Evolutionary conservation across 177 flowering plant species (phyloP).

Genomic region (Tripterygium wilfordii): DNA sequence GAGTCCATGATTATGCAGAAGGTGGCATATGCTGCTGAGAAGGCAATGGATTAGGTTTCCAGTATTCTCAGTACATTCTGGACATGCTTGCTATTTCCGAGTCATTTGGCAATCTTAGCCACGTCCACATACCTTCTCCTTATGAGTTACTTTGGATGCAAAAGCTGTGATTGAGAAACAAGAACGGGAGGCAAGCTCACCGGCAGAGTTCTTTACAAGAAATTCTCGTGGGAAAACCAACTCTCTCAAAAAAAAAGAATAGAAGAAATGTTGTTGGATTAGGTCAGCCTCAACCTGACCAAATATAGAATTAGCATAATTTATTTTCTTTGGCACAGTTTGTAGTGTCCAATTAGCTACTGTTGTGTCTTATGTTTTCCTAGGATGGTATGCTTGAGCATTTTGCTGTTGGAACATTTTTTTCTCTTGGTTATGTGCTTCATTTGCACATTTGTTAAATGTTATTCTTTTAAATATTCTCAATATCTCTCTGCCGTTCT

Average conservation of each 20-base stretch:
- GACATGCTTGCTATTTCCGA: conserved; percentile 7
- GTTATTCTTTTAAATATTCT: too few species aligned
- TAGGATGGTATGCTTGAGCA: conserved; percentile 1
- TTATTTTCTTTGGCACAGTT: conserved; percentile 7
- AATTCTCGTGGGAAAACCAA: neutral
- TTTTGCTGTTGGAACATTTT: too few species aligned
- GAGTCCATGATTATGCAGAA: conserved; percentile 81
- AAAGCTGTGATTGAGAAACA: neutral
- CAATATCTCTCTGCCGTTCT: too few species aligned
- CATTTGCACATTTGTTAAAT: too few species aligned
- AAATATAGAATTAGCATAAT: conserved; percentile 6
- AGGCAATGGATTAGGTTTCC: conserved; percentile 22
- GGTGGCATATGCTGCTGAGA: conserved; percentile 67
- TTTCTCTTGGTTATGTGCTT: too few species aligned
- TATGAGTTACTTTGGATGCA: too few species aligned
- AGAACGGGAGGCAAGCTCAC: conserved; percentile 5
- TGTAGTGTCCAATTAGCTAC: conserved; percentile 2
- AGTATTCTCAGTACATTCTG: neutral
- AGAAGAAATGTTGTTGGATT: conserved; percentile 2
- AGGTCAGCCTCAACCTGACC: conserved; percentile 3
- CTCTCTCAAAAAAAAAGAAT: neutral
- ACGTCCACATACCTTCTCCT: conserved; percentile 1
- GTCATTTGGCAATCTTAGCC: conserved; percentile 1
- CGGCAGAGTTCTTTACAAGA: conserved; percentile 3
- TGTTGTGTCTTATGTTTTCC: neutral